A percentile compares a stretch with the other conserved stretches of the same genome.
Evolutionary conservation across 2,329 filamentous ascomycete genomes (phyloP).

Genomic region (Aspergillus tamarii): DNA sequence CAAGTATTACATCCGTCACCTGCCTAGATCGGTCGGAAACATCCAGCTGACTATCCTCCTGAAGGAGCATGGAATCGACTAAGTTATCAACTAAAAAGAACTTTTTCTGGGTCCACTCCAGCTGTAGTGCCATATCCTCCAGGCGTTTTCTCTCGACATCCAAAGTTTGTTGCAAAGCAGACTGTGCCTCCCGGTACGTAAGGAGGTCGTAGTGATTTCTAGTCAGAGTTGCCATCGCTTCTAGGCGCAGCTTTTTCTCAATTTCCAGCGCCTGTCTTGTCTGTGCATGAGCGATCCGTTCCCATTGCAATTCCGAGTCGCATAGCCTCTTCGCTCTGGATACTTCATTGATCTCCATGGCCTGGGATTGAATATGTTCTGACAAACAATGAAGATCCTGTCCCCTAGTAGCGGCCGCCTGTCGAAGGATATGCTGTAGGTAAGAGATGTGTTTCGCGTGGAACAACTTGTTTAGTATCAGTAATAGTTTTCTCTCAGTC

Average conservation of each 20-base stretch:
- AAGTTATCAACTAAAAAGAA: slow-evolving; percentile 10
- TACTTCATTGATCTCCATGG: neutral
- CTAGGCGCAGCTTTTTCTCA: neutral
- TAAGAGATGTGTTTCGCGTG: neutral
- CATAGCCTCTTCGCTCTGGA: neutral
- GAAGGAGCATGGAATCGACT: slow-evolving; percentile 9
- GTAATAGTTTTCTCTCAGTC: neutral
- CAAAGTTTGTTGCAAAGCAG: neutral
- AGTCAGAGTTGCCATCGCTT: neutral
- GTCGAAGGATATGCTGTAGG: neutral
- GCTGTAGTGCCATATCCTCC: slow-evolving; percentile 6
- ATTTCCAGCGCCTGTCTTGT: neutral
- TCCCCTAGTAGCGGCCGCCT: neutral
- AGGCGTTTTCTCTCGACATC: neutral
- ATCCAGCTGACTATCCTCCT: slow-evolving; percentile 10
- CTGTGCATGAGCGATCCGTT: neutral
- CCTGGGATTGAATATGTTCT: neutral
- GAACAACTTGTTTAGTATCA: neutral
- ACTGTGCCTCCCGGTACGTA: neutral
- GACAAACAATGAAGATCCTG: neutral
- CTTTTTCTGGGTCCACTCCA: slow-evolving; percentile 10
- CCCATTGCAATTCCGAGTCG: neutral
- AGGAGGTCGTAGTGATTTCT: neutral
- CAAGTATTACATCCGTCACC: slow-evolving; percentile 10
- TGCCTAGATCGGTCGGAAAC: slow-evolving; percentile 8